Evolutionary conservation across 305 asterid genomes (phyloP).

Genomic region (Plantago coronopus): DNA sequence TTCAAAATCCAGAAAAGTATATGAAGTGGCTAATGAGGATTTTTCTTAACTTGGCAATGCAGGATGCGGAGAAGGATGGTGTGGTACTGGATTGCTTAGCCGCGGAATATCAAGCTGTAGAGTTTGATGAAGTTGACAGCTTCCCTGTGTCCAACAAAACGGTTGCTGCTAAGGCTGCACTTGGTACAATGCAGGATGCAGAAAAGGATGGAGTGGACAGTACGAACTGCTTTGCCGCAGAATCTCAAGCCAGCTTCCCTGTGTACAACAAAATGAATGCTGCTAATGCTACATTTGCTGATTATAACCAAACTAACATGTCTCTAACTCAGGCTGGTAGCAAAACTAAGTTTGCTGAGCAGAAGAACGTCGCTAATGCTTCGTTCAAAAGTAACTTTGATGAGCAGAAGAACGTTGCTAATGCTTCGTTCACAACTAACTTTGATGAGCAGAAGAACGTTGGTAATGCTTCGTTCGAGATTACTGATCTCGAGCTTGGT

Average conservation of each 20-base stretch:
- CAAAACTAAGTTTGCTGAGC: constrained; percentile 16
- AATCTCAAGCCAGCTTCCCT: constrained; percentile 19
- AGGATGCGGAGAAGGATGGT: background rate
- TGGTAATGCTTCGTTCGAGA: constrained; percentile 24
- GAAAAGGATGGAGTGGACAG: background rate
- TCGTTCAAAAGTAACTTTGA: constrained; percentile 13
- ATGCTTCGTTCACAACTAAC: constrained; percentile 13
- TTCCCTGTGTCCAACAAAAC: constrained; percentile 7
- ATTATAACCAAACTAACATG: constrained; percentile 15
- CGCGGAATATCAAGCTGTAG: background rate
- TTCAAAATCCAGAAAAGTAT: background rate
- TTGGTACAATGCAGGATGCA: background rate
- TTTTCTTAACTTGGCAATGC: background rate
- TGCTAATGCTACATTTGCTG: constrained; percentile 12
- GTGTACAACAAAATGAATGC: background rate
- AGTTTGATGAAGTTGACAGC: constrained; percentile 17
- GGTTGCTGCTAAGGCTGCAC: constrained; percentile 14
- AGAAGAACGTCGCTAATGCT: constrained; percentile 18
- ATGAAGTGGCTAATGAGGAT: background rate
- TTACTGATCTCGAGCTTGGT: constrained; percentile 54
- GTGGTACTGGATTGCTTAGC: background rate
- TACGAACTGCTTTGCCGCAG: background rate
- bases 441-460: constrained; percentile 19
- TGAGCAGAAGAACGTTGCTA: constrained; percentile 16
- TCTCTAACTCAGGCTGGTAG: constrained; percentile 18